Base-by-base conservation (phyloP, 768 basidiomycete species). In the Boletellus ananas region DNA sequence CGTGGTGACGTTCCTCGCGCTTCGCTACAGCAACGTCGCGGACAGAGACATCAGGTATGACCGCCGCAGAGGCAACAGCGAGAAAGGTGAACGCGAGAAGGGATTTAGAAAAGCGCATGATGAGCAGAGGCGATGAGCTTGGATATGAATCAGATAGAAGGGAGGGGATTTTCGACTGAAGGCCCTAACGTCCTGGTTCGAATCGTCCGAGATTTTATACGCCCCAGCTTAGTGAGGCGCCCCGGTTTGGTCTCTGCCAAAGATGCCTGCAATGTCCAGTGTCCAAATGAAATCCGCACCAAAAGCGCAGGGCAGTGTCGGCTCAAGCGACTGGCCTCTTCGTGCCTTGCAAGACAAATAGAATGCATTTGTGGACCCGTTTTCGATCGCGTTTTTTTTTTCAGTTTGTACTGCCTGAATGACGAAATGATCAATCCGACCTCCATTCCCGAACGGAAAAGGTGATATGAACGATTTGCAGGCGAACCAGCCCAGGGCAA, bases 61-160 rank as follows among this genome's bases (percentile, higher is more conserved):
- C 39, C 13, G 49, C 48, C 2, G 45, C 48, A 1, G 45, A 33
- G 16, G 52, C 40, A n/a, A 54, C n/a, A 4, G 40, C 34, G 10
- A 54, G 44, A 45, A 50, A 54, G 29, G 41, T 25, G 21, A 54
- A 38, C 6, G 45, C 16, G 17, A 45, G 10, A 35, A 54, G 34
- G n/a, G 44, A 11, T 29, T 33, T 33, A 11, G 40, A 37, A 36
- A 50, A 29, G 20, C 49, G 52, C 49, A 54, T 54, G 44, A 27
- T 43, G 35, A 40, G 20, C 6, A 13, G 25, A 3, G 20, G 20
- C 31, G 31, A 16, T 23, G 47, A 21, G 7, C 8, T 2, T 18
- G 16, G 25, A 11, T 21, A 23, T 12, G 47, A 35, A 13, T n/a
- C 13, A 49, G 34, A 23, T 6, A 46, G 27, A 42, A 18, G n/a